Evolutionary conservation across 192 early-diverging fungal genomes (phyloP).

Genomic region (Mortierella alpina): DNA sequence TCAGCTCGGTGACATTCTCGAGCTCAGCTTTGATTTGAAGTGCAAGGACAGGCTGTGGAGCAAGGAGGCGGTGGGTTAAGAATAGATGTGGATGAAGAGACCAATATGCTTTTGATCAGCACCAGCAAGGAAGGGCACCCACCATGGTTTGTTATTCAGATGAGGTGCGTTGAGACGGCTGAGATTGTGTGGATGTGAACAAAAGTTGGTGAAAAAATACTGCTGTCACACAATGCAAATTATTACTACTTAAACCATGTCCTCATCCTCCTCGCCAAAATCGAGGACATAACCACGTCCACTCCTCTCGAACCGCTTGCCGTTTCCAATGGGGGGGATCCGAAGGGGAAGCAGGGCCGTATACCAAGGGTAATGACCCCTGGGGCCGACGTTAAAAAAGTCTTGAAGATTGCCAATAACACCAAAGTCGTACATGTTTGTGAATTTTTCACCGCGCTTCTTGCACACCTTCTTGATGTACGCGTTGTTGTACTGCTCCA

Average conservation of each 20-base stretch:
- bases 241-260: slow-evolving; percentile 47
- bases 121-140: too few relatives aligned
- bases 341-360: slow-evolving; percentile 62
- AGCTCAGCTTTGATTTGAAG: slow-evolving; percentile 83
- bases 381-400: slow-evolving; percentile 65
- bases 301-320: slow-evolving; percentile 57
- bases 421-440: slow-evolving; percentile 60
- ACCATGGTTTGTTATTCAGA: too few relatives aligned
- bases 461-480: slow-evolving; percentile 62
- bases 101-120: too few relatives aligned
- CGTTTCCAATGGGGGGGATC: slow-evolving; percentile 61
- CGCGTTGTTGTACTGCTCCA: slow-evolving; percentile 71
- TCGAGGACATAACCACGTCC: slow-evolving; percentile 46
- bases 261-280: slow-evolving; percentile 52
- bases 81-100: too few relatives aligned
- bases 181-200: too few relatives aligned
- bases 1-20: slow-evolving; percentile 81
- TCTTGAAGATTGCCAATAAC: slow-evolving; percentile 53
- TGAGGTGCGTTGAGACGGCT: too few relatives aligned
- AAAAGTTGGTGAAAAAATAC: too few relatives aligned
- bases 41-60: slow-evolving; percentile 54
- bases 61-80: too few relatives aligned
- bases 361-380: slow-evolving; percentile 58
- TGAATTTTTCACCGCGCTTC: slow-evolving; percentile 59
- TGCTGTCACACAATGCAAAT: too few relatives aligned